Evolutionary conservation across 768 basidiomycete genomes (phyloP).

Genomic region (Polyporus arcularius): DNA sequence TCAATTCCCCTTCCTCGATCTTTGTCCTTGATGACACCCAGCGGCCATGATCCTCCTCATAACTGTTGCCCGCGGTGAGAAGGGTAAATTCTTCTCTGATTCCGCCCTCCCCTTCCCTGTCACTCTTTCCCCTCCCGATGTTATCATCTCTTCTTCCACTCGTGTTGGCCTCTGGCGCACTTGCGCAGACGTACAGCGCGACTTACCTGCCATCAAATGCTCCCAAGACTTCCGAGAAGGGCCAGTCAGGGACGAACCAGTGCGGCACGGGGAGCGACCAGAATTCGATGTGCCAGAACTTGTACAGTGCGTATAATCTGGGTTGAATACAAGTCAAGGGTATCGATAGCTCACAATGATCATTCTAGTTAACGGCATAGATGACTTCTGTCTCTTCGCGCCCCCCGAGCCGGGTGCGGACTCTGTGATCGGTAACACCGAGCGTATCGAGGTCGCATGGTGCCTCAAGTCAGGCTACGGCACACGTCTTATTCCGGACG

Average conservation of each 20-base stretch:
- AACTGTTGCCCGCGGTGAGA: no score
- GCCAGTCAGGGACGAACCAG: conserved; percentile 64
- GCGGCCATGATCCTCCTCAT: no score
- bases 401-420: conserved; percentile 52
- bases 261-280: conserved; percentile 62
- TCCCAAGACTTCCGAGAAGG: conserved; percentile 51
- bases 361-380: conserved; percentile 53
- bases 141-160: conserved; percentile 8
- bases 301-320: conserved; percentile 46
- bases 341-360: no score
- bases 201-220: conserved; percentile 51
- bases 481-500: conserved; percentile 69
- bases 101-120: background rate
- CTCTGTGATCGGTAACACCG: conserved; percentile 61
- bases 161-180: conserved; percentile 18
- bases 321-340: background rate
- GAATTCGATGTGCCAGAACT: conserved; percentile 67
- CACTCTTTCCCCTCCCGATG: background rate
- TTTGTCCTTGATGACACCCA: no score
- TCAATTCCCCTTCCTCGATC: no score
- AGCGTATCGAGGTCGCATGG: conserved; percentile 59
- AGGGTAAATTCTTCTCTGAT: background rate
- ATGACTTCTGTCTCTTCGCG: conserved; percentile 58
- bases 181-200: conserved; percentile 42
- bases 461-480: conserved; percentile 59